Evolutionary conservation across 345 rosid genomes (phyloP), one percentile per base, ranked within the genome.

Genomic region (Gossypium rotundifolium): DNA sequence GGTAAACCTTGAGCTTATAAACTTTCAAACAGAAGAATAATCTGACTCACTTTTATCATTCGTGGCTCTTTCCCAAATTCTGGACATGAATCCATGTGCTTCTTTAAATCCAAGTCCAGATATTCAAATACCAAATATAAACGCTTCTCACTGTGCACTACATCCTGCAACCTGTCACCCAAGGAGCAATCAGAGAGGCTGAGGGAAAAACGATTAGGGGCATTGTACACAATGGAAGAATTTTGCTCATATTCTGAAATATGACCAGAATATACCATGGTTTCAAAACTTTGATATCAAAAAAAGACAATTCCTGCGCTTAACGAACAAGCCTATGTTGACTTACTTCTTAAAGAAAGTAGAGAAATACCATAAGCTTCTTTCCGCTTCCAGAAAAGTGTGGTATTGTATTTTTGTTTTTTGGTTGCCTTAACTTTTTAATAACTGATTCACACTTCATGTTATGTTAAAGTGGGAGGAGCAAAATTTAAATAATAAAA

Each of bases 21-120:
- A 20, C 64, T 59, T 72, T 69, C 40, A 80, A 63, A 72, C 11
- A 51, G 27, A 54, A 75, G 72, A 64, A 76, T 71, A 69, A 58
- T 67, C 38, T 25, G 14, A 79, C 94, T 90, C 79, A 95, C 99
- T 86, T 95, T 95, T 67, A 91, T 81, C 76, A 86, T 74, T 76
- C 89, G 92, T 42, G 90, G 90, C 80, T 95, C 92, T 86, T 90
- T 87, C 5, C 94, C 82, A 80, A 95, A 95, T 61, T 95, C 97
- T 51, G 99, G 98, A 77, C 82, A 82, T 23, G 94, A 90, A 76
- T 95, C 99, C 99, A 95, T 95, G 78, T 91, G 94, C 86, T 93
- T 95, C 90, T 95, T 95, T 86, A 95, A 84, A 84, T 95, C 99
- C 88, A 95, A 83, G 80, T 95, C 99, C 59, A 95, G 90, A 78